A percentile compares a stretch with the other conserved stretches of the same genome.
Conservation (phyloP, 2,329 filamentous ascomycete species). For the Boeremia exigua region DNA sequence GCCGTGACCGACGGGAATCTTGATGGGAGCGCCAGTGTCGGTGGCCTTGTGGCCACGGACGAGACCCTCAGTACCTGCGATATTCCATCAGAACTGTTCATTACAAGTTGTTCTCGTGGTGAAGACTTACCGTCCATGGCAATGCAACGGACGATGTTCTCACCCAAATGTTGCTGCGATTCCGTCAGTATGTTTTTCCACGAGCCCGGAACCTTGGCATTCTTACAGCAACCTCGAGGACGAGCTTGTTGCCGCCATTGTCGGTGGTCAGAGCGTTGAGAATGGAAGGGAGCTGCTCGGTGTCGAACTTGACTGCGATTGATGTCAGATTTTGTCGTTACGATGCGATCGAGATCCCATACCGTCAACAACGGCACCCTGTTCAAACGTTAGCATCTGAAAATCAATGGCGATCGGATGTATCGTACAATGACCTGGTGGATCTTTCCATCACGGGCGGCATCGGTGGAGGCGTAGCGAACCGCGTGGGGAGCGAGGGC, state of each 20-base stretch:
- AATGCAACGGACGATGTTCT: constrained; percentile 99
- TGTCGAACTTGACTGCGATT: constrained; percentile 90
- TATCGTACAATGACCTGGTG: constrained; percentile 76
- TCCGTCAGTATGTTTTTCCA: constrained; percentile 34
- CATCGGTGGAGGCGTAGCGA: constrained; percentile 67
- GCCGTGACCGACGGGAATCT: constrained; percentile 89
- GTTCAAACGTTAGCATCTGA: background rate
- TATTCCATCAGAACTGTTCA: constrained; percentile 30
- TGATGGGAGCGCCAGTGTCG: constrained; percentile 95
- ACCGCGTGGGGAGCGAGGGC: constrained; percentile 64
- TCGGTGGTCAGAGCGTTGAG: constrained; percentile 93
- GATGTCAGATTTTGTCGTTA: constrained; percentile 38
- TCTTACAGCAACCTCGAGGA: constrained; percentile 94
- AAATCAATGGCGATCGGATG: background rate
- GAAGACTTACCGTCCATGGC: constrained; percentile 91
- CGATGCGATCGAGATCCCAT: constrained; percentile 38
- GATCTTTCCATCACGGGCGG: constrained; percentile 66
- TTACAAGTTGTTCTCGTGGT: background rate
- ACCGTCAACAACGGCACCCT: constrained; percentile 88
- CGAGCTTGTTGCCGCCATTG: constrained; percentile 92
- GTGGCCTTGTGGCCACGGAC: constrained; percentile 84
- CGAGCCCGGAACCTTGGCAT: constrained; percentile 32
- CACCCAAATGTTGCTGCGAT: constrained; percentile 93
- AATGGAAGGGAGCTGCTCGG: constrained; percentile 91
- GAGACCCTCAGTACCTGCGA: constrained; percentile 95